A percentile compares a stretch with the other conserved stretches of the same genome.
Evolutionary conservation across 306 rosid genomes (phyloP).

Genomic region (Lupinus albus): DNA sequence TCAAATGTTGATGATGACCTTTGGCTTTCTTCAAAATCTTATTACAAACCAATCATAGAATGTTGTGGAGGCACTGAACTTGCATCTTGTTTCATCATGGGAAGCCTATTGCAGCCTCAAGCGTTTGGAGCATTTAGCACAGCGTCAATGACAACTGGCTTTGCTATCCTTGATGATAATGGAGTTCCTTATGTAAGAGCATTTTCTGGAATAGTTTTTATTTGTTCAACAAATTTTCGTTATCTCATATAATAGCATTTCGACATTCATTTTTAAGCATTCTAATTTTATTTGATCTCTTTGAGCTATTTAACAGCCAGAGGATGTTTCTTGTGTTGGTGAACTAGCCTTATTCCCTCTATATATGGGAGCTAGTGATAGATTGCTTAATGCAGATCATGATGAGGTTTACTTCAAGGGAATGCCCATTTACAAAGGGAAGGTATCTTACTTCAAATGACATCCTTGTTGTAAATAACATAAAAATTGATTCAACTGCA

Average conservation of each 20-base stretch:
- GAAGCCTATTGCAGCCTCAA: conserved; percentile 77
- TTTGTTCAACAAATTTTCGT: conserved; percentile 17
- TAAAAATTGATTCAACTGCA: neutral
- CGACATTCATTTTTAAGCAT: neutral
- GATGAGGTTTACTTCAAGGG: conserved; percentile 81
- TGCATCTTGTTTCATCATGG: conserved; percentile 62
- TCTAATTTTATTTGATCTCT: conserved; percentile 34
- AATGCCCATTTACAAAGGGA: conserved; percentile 87
- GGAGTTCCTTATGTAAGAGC: conserved; percentile 69
- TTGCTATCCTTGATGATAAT: conserved; percentile 74
- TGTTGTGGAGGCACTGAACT: conserved; percentile 93
- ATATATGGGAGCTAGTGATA: conserved; percentile 70
- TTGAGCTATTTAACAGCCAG: conserved; percentile 61
- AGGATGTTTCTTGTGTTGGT: conserved; percentile 73
- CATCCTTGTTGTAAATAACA: conserved; percentile 8
- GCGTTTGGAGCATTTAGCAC: conserved; percentile 90
- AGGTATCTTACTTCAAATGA: conserved; percentile 50
- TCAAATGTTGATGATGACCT: conserved; percentile 91
- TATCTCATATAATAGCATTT: conserved; percentile 14
- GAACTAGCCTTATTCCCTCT: conserved; percentile 75
- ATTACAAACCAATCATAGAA: conserved; percentile 72
- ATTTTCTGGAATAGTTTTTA: conserved; percentile 2
- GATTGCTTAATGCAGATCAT: conserved; percentile 79
- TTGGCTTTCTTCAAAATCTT: conserved; percentile 88
- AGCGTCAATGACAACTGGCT: conserved; percentile 67